Evolutionary conservation across 192 early-diverging fungal species (phyloP), one percentile per base, ranked within the genome.

Genomic region (Rhizoclosmatium globosum): DNA sequence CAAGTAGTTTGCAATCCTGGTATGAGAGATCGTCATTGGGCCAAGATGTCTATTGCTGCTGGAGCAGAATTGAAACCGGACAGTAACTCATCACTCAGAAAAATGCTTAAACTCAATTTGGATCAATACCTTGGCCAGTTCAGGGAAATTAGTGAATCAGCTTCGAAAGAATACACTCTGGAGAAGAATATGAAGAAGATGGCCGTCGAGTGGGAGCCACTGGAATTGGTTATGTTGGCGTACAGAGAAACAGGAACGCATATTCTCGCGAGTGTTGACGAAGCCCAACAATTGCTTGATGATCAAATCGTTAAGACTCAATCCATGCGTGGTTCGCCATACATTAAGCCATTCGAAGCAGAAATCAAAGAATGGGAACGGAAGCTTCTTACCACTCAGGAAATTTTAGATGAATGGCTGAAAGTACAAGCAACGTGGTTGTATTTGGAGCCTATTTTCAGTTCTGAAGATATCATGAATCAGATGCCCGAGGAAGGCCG

Each of bases 231-330:
- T 38, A 67, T 86, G 43, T 77, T 91, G 2, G 82, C 89, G n/a
- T 91, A 91, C 71, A 81, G 90, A 0, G 90, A 91, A 70, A 86
- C 87, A 6, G 87, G 89, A 3, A 91, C 90, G 31, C 86, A 85
- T 71, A 89, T 91, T 69, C 79, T 91, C 1, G 74, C 90, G 1
- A 79, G 80, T 2, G 85, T 91, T 19, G 90, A 91, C 62, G 90
- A 91, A 31, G 86, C 86, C 2, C 90, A 91, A 79, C 90, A 91
- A 61, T 78, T 91, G 3, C 79, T 91, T 3, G 90, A 91, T 71
- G 90, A 91, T 71, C 90, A 91, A 67, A 91, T 91, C 74, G 90
- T 91, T 4, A 91, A 91, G 72, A 91, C 90, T 38, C 90, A 91
- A 64, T 91, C 89, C 11, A 91, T 91, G 90, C 86, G 90, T 15